These are phyloP conservation scores for Dictyostelium brefeldianum DNA, from an alignment of 78 protist genomes.

Conservation along the genomic window DNA sequence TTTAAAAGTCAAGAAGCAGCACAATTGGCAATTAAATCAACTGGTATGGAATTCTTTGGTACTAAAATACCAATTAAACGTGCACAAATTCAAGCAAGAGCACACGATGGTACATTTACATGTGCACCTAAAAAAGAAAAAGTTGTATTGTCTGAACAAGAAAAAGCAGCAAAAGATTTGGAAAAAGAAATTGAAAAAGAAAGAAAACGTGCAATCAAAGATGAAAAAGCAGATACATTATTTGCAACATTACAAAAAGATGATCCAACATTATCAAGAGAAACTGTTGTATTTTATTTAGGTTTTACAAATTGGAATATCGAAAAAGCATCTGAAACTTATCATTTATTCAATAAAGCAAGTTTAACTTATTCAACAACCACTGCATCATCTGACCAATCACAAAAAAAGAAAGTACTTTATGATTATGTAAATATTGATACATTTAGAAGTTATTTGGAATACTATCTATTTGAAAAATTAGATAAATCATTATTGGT, in stretches of 20 bases:
- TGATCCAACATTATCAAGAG: slow-evolving; percentile 25
- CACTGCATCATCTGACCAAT: background rate
- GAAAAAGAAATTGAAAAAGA: slow-evolving; percentile 39
- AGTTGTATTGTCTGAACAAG: background rate
- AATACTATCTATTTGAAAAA: background rate
- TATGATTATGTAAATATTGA: slow-evolving; percentile 69
- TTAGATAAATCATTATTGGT: background rate
- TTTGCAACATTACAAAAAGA: background rate
- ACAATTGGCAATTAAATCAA: slow-evolving; percentile 6
- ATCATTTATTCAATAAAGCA: slow-evolving; percentile 34
- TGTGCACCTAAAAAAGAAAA: background rate
- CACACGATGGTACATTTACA: background rate
- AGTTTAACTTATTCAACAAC: background rate
- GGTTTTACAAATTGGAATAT: slow-evolving; percentile 58
- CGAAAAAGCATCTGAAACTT: slow-evolving; percentile 36
- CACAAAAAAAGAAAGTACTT: background rate
- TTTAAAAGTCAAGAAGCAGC: slow-evolving; percentile 33
- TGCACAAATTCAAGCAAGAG: background rate
- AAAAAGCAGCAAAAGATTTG: background rate
- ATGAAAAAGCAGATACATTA: background rate
- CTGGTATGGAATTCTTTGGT: slow-evolving; percentile 56
- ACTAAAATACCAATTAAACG: background rate
- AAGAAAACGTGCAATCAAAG: background rate
- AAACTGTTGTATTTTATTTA: slow-evolving; percentile 36
- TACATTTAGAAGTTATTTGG: slow-evolving; percentile 78